Evolutionary conservation across 305 asterid genomes (phyloP), one percentile per base, ranked within the genome.

Genomic region (Rubia tinctorum): DNA sequence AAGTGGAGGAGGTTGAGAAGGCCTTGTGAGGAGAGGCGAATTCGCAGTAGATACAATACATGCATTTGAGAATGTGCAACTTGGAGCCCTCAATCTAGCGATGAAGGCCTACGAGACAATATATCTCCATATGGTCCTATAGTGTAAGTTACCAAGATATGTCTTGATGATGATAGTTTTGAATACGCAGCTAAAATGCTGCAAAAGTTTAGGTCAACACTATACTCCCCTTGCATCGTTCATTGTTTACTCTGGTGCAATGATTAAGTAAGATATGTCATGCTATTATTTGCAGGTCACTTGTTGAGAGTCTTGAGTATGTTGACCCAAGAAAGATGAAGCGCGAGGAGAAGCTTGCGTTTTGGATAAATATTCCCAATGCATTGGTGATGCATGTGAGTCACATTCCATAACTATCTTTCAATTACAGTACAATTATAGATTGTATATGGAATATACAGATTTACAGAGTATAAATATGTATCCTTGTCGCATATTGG

Each of bases 161-260:
- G 83, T 79, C 82, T 90, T 74, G 98, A 92, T 68, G 89, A 84
- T 37, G 94, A 85, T 72, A 85, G 84, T 73, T 88, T 85, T 84
- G 84, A 74, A 67, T 89, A 86, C 76, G 95, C 96, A 69, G n/a
- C n/a, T n/a, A n/a, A n/a, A n/a, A n/a, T n/a, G 82, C 95, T 93
- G 71, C 93, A 91, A 80, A 88, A 83, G 53, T 87, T 89, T 85
- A 93, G 98, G 98, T 91, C 53, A 96, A n/a, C n/a, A n/a, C n/a
- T n/a, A n/a, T n/a, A n/a, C n/a, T n/a, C n/a, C n/a, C n/a, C n/a
- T n/a, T n/a, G n/a, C n/a, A n/a, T n/a, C n/a, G n/a, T n/a, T n/a
- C n/a, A n/a, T n/a, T n/a, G n/a, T n/a, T n/a, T n/a, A n/a, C n/a
- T n/a, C n/a, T n/a, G n/a, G n/a, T n/a, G n/a, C n/a, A n/a, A n/a